phyloP scores from a whole-genome alignment of 371 early-diverging fungal species.

The Actinomortierella ambigua region DNA sequence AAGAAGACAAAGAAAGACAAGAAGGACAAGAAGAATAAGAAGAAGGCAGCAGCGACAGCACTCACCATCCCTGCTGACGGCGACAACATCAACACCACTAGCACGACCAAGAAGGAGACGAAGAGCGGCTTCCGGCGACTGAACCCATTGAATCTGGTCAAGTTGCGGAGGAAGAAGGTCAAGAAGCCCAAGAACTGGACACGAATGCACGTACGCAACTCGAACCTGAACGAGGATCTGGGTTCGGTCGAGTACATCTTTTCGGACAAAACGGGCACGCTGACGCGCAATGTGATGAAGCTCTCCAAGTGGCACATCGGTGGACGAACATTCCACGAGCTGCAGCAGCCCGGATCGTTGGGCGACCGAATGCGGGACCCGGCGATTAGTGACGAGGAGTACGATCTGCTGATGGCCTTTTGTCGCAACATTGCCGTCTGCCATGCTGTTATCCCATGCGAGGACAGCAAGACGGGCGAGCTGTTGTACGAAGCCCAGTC shows the following conservation, averaged over 20 bases:
- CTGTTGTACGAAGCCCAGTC: conserved; percentile 75
- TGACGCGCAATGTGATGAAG: conserved; percentile 85
- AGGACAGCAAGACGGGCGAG: conserved; percentile 41
- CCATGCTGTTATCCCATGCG: conserved; percentile 71
- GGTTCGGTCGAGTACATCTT: conserved; percentile 87
- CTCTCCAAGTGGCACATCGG: conserved; percentile 54
- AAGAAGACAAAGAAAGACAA: too few species aligned
- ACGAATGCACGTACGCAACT: conserved; percentile 84
- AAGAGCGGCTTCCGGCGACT: conserved; percentile 17
- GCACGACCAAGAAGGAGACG: background rate
- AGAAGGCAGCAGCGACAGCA: too few species aligned
- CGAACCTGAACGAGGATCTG: conserved; percentile 53
- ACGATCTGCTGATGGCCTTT: conserved; percentile 49
- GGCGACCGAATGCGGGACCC: conserved; percentile 39
- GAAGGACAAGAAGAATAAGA: too few species aligned
- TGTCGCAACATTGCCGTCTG: conserved; percentile 75
- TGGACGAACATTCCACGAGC: conserved; percentile 36
- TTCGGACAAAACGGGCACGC: conserved; percentile 94
- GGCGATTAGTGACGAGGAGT: conserved; percentile 42
- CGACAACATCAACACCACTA: background rate
- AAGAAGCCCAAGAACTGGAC: conserved; percentile 46
- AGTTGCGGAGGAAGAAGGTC: conserved; percentile 25
- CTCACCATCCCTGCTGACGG: too few species aligned
- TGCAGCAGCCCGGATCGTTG: conserved; percentile 40
- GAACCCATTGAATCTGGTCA: conserved; percentile 9